Evolutionary conservation across 2,329 filamentous ascomycete species (phyloP).

Genomic region (Verticillium alfalfae): DNA sequence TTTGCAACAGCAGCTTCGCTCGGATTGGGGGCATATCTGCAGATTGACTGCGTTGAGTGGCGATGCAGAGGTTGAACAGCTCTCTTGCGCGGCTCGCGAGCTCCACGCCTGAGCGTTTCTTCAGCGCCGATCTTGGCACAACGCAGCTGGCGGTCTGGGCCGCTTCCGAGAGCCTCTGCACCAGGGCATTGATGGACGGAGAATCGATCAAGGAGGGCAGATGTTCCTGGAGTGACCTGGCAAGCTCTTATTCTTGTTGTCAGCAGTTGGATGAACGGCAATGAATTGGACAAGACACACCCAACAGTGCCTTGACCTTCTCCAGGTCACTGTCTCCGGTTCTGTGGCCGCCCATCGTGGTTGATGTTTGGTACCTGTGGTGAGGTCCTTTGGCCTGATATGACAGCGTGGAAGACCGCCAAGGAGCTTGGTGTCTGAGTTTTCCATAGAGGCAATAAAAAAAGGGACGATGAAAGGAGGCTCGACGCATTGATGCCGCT

Average conservation of each 20-base stretch:
- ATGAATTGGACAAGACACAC: not conserved
- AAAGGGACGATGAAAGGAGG: too few species aligned
- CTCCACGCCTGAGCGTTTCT: conserved; percentile 17
- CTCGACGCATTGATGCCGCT: too few species aligned
- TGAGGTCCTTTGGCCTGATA: not conserved
- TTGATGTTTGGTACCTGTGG: not conserved
- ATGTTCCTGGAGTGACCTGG: conserved; percentile 1
- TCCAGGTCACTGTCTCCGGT: not conserved
- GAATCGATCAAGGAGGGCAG: conserved; percentile 11
- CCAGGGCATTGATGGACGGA: conserved; percentile 15
- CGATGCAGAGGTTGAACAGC: conserved; percentile 64
- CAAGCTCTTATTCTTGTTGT: conserved; percentile 1
- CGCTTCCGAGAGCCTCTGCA: conserved; percentile 20
- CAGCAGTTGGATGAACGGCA: not conserved
- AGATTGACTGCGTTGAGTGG: conserved; percentile 28
- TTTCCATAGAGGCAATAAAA: too few species aligned
- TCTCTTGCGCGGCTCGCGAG: conserved; percentile 51
- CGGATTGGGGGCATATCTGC: conserved; percentile 18
- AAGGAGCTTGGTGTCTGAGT: too few species aligned
- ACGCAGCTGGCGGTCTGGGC: not conserved
- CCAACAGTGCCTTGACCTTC: not conserved
- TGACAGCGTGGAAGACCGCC: too few species aligned
- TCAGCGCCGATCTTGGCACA: not conserved
- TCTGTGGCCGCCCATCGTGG: not conserved
- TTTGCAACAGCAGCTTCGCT: conserved; percentile 28